Percentiles rank a stretch among this genome's conserved stretches.
Evolutionary conservation across 2,329 filamentous ascomycete genomes (phyloP).

Genomic region (Domatiomyces catenatus): DNA sequence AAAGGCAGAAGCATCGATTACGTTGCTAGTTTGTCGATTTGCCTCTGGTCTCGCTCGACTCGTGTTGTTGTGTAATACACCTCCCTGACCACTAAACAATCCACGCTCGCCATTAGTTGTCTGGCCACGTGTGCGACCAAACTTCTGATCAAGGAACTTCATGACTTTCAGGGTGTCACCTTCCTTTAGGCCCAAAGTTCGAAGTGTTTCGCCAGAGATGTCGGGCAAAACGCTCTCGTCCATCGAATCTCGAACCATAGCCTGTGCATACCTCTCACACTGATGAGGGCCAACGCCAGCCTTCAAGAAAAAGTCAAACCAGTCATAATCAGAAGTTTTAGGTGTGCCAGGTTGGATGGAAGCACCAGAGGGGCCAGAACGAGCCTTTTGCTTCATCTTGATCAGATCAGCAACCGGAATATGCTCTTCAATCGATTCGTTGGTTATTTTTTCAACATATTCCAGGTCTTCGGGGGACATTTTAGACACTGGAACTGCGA

Average conservation of each 20-base stretch:
- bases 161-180: constrained; percentile 94
- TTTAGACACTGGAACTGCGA: constrained; percentile 84
- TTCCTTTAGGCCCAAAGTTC: constrained; percentile 83
- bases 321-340: constrained; percentile 63
- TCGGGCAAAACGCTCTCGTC: constrained; percentile 84
- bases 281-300: constrained; percentile 85
- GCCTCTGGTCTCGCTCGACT: constrained; percentile 80
- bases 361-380: constrained; percentile 26
- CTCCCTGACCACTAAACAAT: constrained; percentile 86
- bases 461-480: constrained; percentile 94
- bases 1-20: constrained; percentile 77
- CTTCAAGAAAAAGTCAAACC: constrained; percentile 95
- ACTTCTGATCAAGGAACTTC: constrained; percentile 72
- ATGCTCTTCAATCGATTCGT: constrained; percentile 75
- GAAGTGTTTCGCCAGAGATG: constrained; percentile 65
- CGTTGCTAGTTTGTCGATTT: constrained; percentile 68
- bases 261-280: constrained; percentile 84
- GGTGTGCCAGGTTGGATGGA: constrained; percentile 17
- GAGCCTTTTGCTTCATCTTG: constrained; percentile 33
- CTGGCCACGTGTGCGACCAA: constrained; percentile 43
- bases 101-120: constrained; percentile 47
- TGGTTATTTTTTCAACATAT: constrained; percentile 80
- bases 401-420: constrained; percentile 74
- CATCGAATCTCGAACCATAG: constrained; percentile 85
- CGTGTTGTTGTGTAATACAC: constrained; percentile 82